Base-by-base conservation (phyloP, 192 early-diverging fungal species). In the Bifiguratus adelaidae region DNA sequence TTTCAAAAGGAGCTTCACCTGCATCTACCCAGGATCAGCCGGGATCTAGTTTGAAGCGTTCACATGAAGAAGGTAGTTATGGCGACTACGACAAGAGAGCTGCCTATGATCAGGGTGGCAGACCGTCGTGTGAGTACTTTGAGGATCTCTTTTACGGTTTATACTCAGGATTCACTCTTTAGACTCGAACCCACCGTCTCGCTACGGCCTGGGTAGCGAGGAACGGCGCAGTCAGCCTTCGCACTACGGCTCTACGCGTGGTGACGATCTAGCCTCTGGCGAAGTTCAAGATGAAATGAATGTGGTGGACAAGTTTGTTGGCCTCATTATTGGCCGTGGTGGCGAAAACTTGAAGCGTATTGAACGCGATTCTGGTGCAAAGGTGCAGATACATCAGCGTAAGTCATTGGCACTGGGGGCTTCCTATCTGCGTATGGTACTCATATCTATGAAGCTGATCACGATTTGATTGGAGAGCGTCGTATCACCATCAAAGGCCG, bases 301-400 rank as follows among this genome's bases (percentile, higher is more conserved):
- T 18, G 76, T 88, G 5, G 76, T 79, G 3, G 60, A 73, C 45
- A 65, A 58, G 26, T 75, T 82, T 43, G 83, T 89, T 7, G 90
- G 90, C 3, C 53, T 88, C 32, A 72, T 92, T 24, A 92, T 92
- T 60, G 90, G 90, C 7, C 67, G 78, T 15, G 69, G 68, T 20
- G 90, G 90, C 4, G 84, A 83, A 34, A 86, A 82, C 63, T 53
- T 92, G 50, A 80, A 85, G 56, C 58, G 72, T 30, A 82, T 92
- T 45, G 84, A 91, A 59, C 69, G 74, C 41, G 63, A 65, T 16
- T 79, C 78, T 19, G 83, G 83, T 19, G 80, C 80, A 33, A 67
- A 72, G 25, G 73, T 92, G 4, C 86, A 89, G 65, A 74, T 91
- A n/a, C n/a, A n/a, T n/a, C n/a, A n/a, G n/a, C n/a, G n/a, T n/a